Evolutionary conservation across 352 stramenopile species (phyloP), one percentile per base, ranked within the genome.

Genomic region (Pythium utonaiense): DNA sequence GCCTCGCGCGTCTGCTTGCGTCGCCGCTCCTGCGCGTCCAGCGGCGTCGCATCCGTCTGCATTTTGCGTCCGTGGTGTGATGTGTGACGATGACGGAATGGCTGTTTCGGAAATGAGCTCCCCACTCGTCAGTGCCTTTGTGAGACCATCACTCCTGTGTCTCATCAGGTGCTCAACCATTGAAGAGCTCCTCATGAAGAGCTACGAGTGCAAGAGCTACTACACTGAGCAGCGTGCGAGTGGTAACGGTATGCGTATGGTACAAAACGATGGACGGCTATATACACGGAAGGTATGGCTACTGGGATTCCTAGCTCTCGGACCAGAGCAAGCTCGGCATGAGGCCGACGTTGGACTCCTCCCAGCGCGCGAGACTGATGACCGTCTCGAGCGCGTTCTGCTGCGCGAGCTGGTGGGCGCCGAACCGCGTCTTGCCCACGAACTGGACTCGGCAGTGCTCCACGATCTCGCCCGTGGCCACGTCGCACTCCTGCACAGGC

Each of bases 1-100:
- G 77, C 68, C 71, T 86, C 77, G 27, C 74, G 74, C 50, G 80
- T 86, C 62, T 73, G 77, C 25, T 72, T 75, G 24, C 74, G 74
- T 6, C 74, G 74, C 17, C 67, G 74, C 49, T 83, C 51, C 33
- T 44, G 13, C 9, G 36, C 36, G 36, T 44, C 36, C 36, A 44
- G 4, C 4, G 36, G 36, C 36, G 9, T 44, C 9, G n/a, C n/a
- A n/a, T n/a, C 36, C 10, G 31, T 36, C 36, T 16, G 10, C 36
- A n/a, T 44, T n/a, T n/a, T n/a, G n/a, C n/a, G n/a, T n/a, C n/a
- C n/a, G n/a, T n/a, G n/a, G n/a, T n/a, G n/a, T n/a, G n/a, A n/a
- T n/a, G n/a, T n/a, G n/a, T n/a, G n/a, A n/a, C n/a, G n/a, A n/a
- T n/a, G n/a, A n/a, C n/a, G n/a, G n/a, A 16, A 19, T 6, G 36